These are phyloP conservation scores for Agroathelia rolfsii DNA, from an alignment of 1,284 basidiomycete species.

Conservation along the genomic window DNA sequence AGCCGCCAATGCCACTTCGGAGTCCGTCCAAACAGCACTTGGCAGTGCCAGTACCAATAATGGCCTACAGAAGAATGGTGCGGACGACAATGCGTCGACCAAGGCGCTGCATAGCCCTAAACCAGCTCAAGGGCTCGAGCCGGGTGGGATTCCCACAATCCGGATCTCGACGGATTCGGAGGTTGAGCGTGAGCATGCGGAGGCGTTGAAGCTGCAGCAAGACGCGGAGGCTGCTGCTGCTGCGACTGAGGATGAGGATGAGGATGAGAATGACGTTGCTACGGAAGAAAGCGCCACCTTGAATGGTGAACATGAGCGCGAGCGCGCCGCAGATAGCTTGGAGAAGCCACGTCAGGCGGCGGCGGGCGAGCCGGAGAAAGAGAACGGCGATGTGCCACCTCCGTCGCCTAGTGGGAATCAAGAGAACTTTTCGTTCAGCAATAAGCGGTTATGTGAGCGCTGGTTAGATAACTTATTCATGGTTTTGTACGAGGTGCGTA, in stretches of 20 bases:
- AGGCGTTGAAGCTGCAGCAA: conserved; percentile 15
- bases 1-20: conserved; percentile 22
- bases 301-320: conserved; percentile 21
- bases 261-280: conserved; percentile 16
- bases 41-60: conserved; percentile 20
- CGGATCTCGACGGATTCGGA: conserved; percentile 80
- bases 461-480: conserved; percentile 99
- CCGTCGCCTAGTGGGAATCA: conserved; percentile 23
- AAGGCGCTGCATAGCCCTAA: conserved; percentile 13
- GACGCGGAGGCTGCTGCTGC: conserved; percentile 10
- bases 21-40: conserved; percentile 4
- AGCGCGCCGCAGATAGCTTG: conserved; percentile 21
- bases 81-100: conserved; percentile 16
- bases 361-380: conserved; percentile 33
- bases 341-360: conserved; percentile 59
- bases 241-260: conserved; percentile 18
- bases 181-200: conserved; percentile 36
- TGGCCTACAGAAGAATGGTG: conserved; percentile 19
- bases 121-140: conserved; percentile 15
- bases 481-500: conserved; percentile 87
- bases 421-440: conserved; percentile 85
- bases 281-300: conserved; percentile 21
- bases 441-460: conserved; percentile 93
- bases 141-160: conserved; percentile 69
- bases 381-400: conserved; percentile 22